Conservation (phyloP, 225 moss, liverwort and hornwort genomes). For the Asterella californica region DNA sequence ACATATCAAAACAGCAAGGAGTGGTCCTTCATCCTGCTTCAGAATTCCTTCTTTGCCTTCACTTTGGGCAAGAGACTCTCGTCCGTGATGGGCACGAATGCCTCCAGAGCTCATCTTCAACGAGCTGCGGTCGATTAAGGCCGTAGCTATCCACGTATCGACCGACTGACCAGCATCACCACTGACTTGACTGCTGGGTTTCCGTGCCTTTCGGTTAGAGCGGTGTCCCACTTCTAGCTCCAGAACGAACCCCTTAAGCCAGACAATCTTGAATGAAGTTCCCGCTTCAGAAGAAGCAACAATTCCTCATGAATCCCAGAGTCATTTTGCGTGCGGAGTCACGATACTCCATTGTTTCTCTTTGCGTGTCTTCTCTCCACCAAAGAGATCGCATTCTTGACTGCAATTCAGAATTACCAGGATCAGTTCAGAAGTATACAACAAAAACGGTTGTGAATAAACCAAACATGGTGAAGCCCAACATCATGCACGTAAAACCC, state of each 20-base stretch:
- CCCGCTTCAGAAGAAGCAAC: not conserved
- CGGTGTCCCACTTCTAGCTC: not conserved
- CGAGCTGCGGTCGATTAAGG: not conserved
- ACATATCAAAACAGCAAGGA: not conserved
- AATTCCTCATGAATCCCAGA: not conserved
- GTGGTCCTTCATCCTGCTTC: not conserved
- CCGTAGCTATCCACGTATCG: not conserved
- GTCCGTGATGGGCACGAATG: not conserved
- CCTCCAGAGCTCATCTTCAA: not conserved
- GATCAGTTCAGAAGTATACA: no score
- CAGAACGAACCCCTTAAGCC: not conserved
- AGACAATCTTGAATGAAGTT: not conserved
- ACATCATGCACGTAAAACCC: not conserved
- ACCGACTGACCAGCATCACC: not conserved
- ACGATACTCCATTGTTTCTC: not conserved
- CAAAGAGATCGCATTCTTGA: constrained; percentile 47
- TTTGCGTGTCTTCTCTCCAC: constrained; percentile 31
- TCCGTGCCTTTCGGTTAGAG: not conserved
- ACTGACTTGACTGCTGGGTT: not conserved
- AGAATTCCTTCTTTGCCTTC: no score
- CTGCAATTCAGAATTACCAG: constrained; percentile 16
- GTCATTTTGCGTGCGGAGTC: not conserved
- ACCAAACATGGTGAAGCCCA: not conserved
- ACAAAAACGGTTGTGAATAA: not conserved
- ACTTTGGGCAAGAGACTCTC: not conserved